Evolutionary conservation across 768 basidiomycete species (phyloP), one percentile per base, ranked within the genome.

Genomic region (Mycena crocata): DNA sequence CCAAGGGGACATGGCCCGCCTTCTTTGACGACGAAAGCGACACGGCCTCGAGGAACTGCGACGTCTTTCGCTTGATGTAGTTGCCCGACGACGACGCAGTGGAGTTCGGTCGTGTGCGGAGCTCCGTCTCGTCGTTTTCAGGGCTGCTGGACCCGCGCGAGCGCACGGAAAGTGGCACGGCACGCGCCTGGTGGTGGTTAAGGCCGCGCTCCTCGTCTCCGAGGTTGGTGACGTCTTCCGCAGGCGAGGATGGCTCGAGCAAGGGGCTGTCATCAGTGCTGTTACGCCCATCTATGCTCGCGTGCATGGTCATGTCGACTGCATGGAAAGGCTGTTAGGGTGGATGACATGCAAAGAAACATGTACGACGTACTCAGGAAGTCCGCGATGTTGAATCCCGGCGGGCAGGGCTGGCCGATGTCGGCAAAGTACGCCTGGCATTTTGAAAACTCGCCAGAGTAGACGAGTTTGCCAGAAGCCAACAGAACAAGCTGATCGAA

Each of bases 321-420:
- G 73, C 2, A 5, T 32, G 12, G 28, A 48, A 14, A 15, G 15
- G 31, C 14, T 2, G 52, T 54, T 30, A 59, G 45, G 10, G 57
- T 8, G 7, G 13, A 34, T 34, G 5, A 24, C 26, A 31, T 5
- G 31, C n/a, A 57, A 19, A 61, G 6, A 30, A 26, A 23, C 31
- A 35, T 32, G 12, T 5, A 65, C 24, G 21, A 86, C 93, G 58
- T 75, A 96, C 96, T 98, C 62, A 99, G 81, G 79, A 90, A 98
- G 80, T 99, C 98, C 0, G 97, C 98, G 69, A 99, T 93, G 75
- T 99, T 99, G 78, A 96, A 99, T 0, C 97, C 98, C 13, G 89
- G 83, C 7, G 98, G 98, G 74, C 98, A 99, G 0, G 90, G 87
- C 63, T 89, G 86, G 1, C 93, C 96, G 52, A 96, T 89, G 7